Conservation (phyloP, 1,139 yeast genomes). For the Yarrowia galli region DNA sequence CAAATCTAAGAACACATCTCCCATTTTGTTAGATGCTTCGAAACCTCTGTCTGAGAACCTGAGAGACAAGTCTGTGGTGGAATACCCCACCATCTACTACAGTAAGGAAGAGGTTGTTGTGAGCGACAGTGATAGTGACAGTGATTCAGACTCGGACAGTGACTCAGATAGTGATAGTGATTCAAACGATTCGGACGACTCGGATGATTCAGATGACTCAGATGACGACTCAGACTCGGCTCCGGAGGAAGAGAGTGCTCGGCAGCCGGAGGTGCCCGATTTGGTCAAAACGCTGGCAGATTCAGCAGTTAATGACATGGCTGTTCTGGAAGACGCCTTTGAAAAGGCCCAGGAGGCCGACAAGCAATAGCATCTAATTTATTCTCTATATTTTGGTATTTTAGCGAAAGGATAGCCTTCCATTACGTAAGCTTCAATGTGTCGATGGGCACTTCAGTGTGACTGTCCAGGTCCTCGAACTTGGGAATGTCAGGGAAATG, state of each 20-base stretch:
- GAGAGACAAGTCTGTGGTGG: slow-evolving; percentile 67
- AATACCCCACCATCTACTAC: slow-evolving; percentile 69
- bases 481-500: slow-evolving; percentile 44
- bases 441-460: background rate
- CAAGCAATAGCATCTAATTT: slow-evolving; percentile 9
- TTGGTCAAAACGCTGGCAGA: background rate
- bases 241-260: slow-evolving; percentile 24
- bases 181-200: slow-evolving; percentile 34
- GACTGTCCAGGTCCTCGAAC: slow-evolving; percentile 7
- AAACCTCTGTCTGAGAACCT: slow-evolving; percentile 57
- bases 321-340: background rate
- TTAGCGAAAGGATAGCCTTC: background rate
- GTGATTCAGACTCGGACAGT: slow-evolving; percentile 35
- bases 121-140: slow-evolving; percentile 36
- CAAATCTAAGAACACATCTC: slow-evolving; percentile 42
- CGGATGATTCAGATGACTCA: slow-evolving; percentile 36
- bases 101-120: slow-evolving; percentile 48
- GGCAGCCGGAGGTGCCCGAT: slow-evolving; percentile 2
- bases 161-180: slow-evolving; percentile 36
- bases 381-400: background rate
- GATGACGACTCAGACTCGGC: slow-evolving; percentile 36
- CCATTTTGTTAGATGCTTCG: slow-evolving; percentile 43
- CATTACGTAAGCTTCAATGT: background rate
- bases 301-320: slow-evolving; percentile 1
- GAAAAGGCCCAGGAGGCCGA: slow-evolving; percentile 16